Conservation (phyloP, 2,329 filamentous ascomycete genomes). For the Endoconidiophora laricicola region DNA sequence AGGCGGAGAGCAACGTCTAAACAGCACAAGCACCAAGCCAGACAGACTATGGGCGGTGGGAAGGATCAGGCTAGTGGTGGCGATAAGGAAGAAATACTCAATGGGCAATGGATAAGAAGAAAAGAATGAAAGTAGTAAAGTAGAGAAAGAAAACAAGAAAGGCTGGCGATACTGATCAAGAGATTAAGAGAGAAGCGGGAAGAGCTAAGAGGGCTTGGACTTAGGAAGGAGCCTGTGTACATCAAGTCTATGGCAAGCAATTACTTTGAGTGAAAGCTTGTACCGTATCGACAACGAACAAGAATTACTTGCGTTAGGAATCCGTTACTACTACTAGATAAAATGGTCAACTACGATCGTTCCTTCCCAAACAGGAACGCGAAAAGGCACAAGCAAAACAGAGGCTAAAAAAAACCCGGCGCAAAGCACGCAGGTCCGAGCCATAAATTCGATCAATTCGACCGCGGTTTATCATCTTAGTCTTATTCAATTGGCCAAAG, state of each 20-base stretch:
- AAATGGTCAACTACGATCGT: background rate
- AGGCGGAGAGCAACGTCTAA: slow-evolving; percentile 13
- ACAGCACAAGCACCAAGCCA: slow-evolving; percentile 2
- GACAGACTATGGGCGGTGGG: slow-evolving; percentile 6
- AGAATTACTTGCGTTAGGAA: no score
- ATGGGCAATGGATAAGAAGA: slow-evolving; percentile 9
- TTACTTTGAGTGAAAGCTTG: no score
- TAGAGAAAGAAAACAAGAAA: background rate
- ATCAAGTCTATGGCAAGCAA: no score
- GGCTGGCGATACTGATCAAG: background rate
- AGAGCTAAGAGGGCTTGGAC: background rate
- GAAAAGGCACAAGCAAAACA: background rate
- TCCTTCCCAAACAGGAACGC: background rate
- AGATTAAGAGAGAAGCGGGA: background rate
- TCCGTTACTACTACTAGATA: no score
- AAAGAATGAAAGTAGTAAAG: background rate
- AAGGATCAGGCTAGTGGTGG: background rate
- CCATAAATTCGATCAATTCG: no score
- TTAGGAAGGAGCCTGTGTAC: no score
- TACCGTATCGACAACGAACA: no score
- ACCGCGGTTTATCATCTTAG: no score
- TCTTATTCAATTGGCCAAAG: no score
- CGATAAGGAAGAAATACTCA: slow-evolving; percentile 4
- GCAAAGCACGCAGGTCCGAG: no score
- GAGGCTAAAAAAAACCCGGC: background rate